Conservation (phyloP, 1,284 basidiomycete genomes). For the Ceratobasidium sp. region DNA sequence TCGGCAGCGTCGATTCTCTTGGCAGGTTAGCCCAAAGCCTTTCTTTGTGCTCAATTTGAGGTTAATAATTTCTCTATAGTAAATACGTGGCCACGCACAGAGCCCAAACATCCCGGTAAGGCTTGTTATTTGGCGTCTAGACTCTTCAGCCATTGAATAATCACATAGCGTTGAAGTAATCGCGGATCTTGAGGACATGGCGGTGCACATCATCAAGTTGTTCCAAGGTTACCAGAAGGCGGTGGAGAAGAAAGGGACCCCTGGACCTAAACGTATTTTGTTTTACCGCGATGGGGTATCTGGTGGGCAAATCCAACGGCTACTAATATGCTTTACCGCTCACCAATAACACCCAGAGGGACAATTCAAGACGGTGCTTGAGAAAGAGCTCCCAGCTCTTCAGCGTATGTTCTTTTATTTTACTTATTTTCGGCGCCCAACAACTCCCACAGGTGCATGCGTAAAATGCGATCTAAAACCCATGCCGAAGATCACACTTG, state of each 20-base stretch:
- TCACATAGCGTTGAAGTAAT: constrained; percentile 31
- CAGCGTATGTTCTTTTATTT: constrained; percentile 15
- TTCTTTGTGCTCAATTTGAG: background rate
- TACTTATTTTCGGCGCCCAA: background rate
- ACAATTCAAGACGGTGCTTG: constrained; percentile 46
- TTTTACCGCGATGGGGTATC: constrained; percentile 71
- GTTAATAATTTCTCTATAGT: constrained; percentile 57
- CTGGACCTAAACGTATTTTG: constrained; percentile 43
- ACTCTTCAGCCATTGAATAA: background rate
- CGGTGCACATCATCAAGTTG: constrained; percentile 29
- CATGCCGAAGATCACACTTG: constrained; percentile 45
- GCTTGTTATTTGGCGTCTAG: constrained; percentile 51
- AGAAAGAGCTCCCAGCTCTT: constrained; percentile 45
- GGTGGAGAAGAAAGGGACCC: constrained; percentile 33
- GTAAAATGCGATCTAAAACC: constrained; percentile 35
- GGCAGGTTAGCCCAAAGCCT: constrained; percentile 20
- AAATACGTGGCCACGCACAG: constrained; percentile 66
- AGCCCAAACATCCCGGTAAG: constrained; percentile 74
- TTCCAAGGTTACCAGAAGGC: constrained; percentile 36
- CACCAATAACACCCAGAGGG: constrained; percentile 61
- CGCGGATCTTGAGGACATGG: constrained; percentile 38
- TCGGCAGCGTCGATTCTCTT: constrained; percentile 74
- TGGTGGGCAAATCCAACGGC: background rate
- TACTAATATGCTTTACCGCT: background rate
- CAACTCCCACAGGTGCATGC: constrained; percentile 42